Percentiles rank a stretch among this genome's conserved stretches.
Evolutionary conservation across 2,329 filamentous ascomycete species (phyloP).

Genomic region (Penicillium psychrosexuale): DNA sequence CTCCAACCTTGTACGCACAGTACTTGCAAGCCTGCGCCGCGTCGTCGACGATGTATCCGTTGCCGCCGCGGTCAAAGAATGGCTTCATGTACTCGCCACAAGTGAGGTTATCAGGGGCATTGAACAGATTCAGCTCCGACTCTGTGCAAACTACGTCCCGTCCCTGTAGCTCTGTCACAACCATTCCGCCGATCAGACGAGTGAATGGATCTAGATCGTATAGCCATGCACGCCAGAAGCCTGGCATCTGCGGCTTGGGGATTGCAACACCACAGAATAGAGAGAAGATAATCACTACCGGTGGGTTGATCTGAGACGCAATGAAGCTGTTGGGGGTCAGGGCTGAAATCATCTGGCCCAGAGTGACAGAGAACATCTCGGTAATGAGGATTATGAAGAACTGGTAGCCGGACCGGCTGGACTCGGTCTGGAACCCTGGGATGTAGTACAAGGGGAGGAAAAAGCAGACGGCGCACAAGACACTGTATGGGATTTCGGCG

Average conservation of each 20-base stretch:
- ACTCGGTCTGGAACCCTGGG: slow-evolving; percentile 64
- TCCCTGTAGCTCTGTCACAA: slow-evolving; percentile 71
- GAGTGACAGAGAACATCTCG: slow-evolving; percentile 77
- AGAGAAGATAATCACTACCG: slow-evolving; percentile 76
- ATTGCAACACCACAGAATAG: slow-evolving; percentile 88
- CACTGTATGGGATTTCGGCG: slow-evolving; percentile 78
- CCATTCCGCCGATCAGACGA: slow-evolving; percentile 73
- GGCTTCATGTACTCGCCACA: slow-evolving; percentile 73
- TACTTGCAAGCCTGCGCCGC: slow-evolving; percentile 69
- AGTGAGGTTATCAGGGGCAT: slow-evolving; percentile 60
- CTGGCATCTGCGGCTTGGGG: slow-evolving; percentile 71
- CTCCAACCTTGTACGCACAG: slow-evolving; percentile 75
- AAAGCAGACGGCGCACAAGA: slow-evolving; percentile 76
- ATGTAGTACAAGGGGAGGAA: slow-evolving; percentile 84
- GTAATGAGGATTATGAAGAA: slow-evolving; percentile 82
- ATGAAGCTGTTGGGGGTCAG: slow-evolving; percentile 77
- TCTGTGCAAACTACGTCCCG: slow-evolving; percentile 59
- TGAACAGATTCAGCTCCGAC: slow-evolving; percentile 65
- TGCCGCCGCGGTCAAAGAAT: slow-evolving; percentile 66
- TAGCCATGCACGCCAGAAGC: slow-evolving; percentile 75
- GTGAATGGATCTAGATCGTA: slow-evolving; percentile 83
- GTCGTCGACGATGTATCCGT: slow-evolving; percentile 69
- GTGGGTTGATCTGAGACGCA: slow-evolving; percentile 74
- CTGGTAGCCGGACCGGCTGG: slow-evolving; percentile 73
- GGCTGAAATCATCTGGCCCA: slow-evolving; percentile 73